Evolutionary conservation across 257 asterid genomes (phyloP), one percentile per base, ranked within the genome.

Genomic region (Solanum lycopersicoides): DNA sequence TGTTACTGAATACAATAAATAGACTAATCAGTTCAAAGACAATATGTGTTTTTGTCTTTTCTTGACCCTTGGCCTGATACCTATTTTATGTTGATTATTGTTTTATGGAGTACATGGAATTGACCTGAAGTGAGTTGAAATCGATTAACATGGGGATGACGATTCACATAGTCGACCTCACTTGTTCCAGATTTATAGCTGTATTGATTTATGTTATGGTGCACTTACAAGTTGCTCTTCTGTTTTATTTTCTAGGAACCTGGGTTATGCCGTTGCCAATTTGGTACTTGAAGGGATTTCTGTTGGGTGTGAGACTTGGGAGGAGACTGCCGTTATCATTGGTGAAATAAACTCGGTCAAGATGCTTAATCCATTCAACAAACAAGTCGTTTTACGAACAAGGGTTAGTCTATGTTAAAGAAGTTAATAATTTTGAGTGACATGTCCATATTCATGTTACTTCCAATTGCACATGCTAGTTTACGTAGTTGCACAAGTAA

Each of bases 281-380:
- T 89, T 95, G 92, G 88, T 84, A 87, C 92, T 97, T 87, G 87
- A 90, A 37, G 92, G 90, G 83, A 92, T 93, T 86, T 90, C 90
- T 60, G 80, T 92, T 35, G 96, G 92, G 89, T 94, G 93, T 80
- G 94, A 93, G 93, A 93, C 90, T 84, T 88, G 97, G 95, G 98
- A 95, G 91, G 93, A 93, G 91, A 90, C 94, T 88, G 93, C 94
- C 56, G 84, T 87, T 39, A 79, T 95, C 87, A 90, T 90, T 73
- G 90, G 95, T 32, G 86, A 95, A 28, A 88, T 95, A 89, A 89
- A 90, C 93, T 91, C 93, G 34, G 91, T 92, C 47, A 92, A 90
- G 92, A 89, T 97, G 91, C 92, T 92, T 69, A 94, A 94, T 93
- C 98, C 98, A 47, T 79, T 89, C 59, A 93, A 83, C 86, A 88